Evolutionary conservation across 805 yeast genomes (phyloP).

Genomic region (Cephaloascus fragrans): DNA sequence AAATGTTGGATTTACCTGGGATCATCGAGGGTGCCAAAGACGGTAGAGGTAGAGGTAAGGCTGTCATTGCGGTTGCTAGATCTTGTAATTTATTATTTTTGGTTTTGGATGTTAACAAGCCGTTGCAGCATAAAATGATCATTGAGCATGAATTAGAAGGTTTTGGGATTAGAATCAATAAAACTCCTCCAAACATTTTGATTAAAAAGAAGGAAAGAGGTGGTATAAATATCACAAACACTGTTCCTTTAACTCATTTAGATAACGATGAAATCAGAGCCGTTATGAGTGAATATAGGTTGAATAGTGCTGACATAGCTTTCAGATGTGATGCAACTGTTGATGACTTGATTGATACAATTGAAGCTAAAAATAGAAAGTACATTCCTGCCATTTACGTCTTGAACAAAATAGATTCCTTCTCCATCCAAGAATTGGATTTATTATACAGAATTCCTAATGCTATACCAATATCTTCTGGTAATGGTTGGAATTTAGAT

Average conservation of each 20-base stretch:
- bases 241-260: conserved; percentile 85
- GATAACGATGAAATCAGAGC: conserved; percentile 93
- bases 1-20: conserved; percentile 89
- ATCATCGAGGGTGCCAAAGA: conserved; percentile 88
- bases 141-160: conserved; percentile 96
- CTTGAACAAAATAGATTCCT: conserved; percentile 90
- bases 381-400: conserved; percentile 95
- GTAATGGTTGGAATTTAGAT: conserved; percentile 94
- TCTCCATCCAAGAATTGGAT: conserved; percentile 89
- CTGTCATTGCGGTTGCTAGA: conserved; percentile 98
- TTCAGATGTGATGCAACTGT: conserved; percentile 97
- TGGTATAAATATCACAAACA: conserved; percentile 87
- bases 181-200: conserved; percentile 85
- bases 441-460: conserved; percentile 86
- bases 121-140: conserved; percentile 86
- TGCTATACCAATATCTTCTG: conserved; percentile 95
- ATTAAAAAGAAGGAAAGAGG: conserved; percentile 93
- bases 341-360: conserved; percentile 89
- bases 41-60: conserved; percentile 89
- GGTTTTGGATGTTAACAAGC: conserved; percentile 93
- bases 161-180: conserved; percentile 90
- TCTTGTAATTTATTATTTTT: conserved; percentile 90
- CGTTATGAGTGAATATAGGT: conserved; percentile 90
- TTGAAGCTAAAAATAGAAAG: conserved; percentile 83
- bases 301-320: conserved; percentile 92